A percentile compares a stretch with the other conserved stretches of the same genome.
These are phyloP conservation scores for Metschnikowia vanudenii DNA, from an alignment of 805 yeast genomes.

Conservation along the genomic window DNA sequence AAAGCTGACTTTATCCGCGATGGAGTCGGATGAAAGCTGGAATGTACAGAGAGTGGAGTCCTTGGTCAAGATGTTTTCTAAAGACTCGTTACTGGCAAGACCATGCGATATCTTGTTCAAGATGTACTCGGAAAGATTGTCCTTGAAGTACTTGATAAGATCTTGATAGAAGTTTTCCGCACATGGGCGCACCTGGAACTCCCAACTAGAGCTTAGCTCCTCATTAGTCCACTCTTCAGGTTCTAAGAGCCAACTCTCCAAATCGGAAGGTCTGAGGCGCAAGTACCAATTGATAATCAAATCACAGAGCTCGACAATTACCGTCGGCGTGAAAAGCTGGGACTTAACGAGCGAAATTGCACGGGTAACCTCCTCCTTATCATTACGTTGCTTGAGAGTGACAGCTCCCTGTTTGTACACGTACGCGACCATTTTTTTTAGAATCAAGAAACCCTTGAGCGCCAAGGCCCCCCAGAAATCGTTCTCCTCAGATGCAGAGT, in stretches of 20 bases:
- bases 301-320: constrained; percentile 59
- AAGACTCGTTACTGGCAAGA: constrained; percentile 28
- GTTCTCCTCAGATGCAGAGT: constrained; percentile 54
- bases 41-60: constrained; percentile 84
- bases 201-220: constrained; percentile 74
- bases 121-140: constrained; percentile 51
- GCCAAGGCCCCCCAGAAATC: constrained; percentile 75
- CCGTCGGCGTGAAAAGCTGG: constrained; percentile 57
- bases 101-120: constrained; percentile 55
- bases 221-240: constrained; percentile 95
- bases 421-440: constrained; percentile 63
- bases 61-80: constrained; percentile 57
- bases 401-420: constrained; percentile 67
- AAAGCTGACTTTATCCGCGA: constrained; percentile 65
- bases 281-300: constrained; percentile 72
- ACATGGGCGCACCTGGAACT: constrained; percentile 80
- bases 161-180: constrained; percentile 84
- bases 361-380: constrained; percentile 57
- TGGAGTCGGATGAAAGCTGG: constrained; percentile 68
- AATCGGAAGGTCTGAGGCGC: constrained; percentile 67
- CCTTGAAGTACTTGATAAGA: constrained; percentile 62
- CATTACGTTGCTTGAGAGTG: constrained; percentile 59
- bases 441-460: constrained; percentile 59
- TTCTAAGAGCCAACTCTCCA: constrained; percentile 78
- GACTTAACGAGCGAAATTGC: constrained; percentile 54